These are phyloP conservation scores for Aspergillus hancockii DNA, from an alignment of 495 filamentous ascomycete species.

Conservation along the genomic window DNA sequence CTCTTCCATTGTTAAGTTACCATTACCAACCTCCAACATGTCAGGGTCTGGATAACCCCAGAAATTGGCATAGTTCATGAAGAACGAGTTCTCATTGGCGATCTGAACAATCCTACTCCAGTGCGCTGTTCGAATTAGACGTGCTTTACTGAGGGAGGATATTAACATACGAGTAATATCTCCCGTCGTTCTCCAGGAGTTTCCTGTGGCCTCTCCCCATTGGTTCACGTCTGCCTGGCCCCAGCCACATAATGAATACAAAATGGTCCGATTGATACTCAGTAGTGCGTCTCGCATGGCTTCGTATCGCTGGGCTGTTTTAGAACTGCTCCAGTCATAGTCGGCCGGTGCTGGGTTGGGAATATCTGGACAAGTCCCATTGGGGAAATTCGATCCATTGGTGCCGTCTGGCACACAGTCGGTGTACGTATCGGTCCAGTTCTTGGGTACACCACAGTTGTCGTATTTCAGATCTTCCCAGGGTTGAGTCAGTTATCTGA, in stretches of 20 bases:
- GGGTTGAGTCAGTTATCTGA: background rate
- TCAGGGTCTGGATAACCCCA: constrained; percentile 62
- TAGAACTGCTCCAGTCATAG: constrained; percentile 56
- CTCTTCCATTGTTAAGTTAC: constrained; percentile 51
- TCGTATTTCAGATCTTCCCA: constrained; percentile 68
- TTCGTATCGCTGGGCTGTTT: constrained; percentile 52
- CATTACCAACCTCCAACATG: constrained; percentile 72
- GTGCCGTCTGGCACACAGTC: constrained; percentile 37
- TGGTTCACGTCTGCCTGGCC: constrained; percentile 52
- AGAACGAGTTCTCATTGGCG: constrained; percentile 47
- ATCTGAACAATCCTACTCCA: constrained; percentile 45
- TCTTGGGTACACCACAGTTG: constrained; percentile 58
- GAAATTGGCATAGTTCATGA: constrained; percentile 49
- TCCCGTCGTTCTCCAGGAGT: constrained; percentile 56
- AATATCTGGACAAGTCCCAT: constrained; percentile 44
- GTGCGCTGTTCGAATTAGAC: constrained; percentile 25
- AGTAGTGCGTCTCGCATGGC: constrained; percentile 64
- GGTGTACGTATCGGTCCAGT: constrained; percentile 44
- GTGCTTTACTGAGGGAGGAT: background rate
- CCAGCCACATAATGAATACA: constrained; percentile 70
- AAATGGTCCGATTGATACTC: constrained; percentile 52
- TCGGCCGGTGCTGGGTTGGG: constrained; percentile 40
- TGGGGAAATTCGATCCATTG: constrained; percentile 23
- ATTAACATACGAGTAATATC: constrained; percentile 50
- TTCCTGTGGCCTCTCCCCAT: constrained; percentile 53